Percentiles rank a stretch among this genome's conserved stretches.
Evolutionary conservation across 2,329 filamentous ascomycete genomes (phyloP).

Genomic region (Talaromyces funiculosus): DNA sequence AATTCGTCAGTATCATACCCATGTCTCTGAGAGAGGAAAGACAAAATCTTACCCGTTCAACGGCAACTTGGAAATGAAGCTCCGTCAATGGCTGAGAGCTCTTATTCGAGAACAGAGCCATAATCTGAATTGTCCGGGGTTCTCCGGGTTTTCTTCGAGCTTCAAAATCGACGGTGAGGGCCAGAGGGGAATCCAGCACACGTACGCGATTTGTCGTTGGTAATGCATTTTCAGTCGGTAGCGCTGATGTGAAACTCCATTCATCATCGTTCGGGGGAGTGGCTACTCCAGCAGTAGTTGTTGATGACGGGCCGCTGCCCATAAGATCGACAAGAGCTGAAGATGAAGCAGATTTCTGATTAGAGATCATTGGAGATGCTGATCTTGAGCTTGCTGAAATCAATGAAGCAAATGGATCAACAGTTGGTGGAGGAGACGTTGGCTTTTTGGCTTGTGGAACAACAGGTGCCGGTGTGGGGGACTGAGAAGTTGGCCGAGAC

Average conservation of each 20-base stretch:
- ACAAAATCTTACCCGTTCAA: constrained; percentile 70
- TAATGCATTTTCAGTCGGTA: constrained; percentile 56
- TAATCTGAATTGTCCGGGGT: constrained; percentile 59
- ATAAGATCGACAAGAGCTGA: constrained; percentile 12
- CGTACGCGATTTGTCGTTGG: constrained; percentile 59
- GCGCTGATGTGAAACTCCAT: constrained; percentile 85
- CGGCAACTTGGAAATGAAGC: constrained; percentile 84
- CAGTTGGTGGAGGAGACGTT: constrained; percentile 35
- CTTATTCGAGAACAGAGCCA: constrained; percentile 79
- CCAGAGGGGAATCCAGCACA: constrained; percentile 65
- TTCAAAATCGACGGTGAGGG: constrained; percentile 68
- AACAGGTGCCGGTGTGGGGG: constrained; percentile 44
- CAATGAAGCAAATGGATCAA: constrained; percentile 58
- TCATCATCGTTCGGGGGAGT: constrained; percentile 62
- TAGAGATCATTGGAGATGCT: constrained; percentile 33
- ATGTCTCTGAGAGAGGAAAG: background rate
- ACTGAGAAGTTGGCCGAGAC: constrained; percentile 44
- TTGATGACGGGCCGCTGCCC: constrained; percentile 14
- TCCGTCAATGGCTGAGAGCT: constrained; percentile 66
- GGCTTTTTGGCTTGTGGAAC: constrained; percentile 32
- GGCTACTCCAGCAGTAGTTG: constrained; percentile 11
- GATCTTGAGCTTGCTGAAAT: constrained; percentile 49
- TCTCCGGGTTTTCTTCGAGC: constrained; percentile 54
- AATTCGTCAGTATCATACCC: background rate
- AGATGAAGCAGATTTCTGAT: constrained; percentile 16